A percentile compares a stretch with the other conserved stretches of the same genome.
phyloP scores from a whole-genome alignment of 257 asterid genomes.

The Primulina tabacum region DNA sequence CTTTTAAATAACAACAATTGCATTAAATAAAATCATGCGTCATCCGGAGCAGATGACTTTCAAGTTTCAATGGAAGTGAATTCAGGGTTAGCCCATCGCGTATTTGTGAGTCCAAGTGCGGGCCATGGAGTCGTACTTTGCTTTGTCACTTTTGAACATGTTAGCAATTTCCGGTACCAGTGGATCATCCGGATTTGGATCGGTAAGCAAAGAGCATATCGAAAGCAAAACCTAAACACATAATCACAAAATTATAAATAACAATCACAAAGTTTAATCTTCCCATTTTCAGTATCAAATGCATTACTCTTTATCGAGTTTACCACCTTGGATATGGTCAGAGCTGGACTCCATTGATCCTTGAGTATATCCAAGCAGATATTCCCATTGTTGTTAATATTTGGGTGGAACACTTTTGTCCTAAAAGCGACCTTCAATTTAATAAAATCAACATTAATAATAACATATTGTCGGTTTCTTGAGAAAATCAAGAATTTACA shows the following conservation, averaged over 20 bases:
- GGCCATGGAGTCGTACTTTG: slow-evolving; percentile 79
- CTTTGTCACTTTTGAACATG: slow-evolving; percentile 55
- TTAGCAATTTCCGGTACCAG: slow-evolving; percentile 88
- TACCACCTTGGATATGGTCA: slow-evolving; percentile 80
- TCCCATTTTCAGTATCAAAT: not conserved
- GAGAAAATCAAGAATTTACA: too few relatives aligned
- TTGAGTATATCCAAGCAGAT: slow-evolving; percentile 82
- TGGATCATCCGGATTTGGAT: slow-evolving; percentile 93
- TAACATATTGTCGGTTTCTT: not conserved
- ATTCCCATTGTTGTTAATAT: slow-evolving; percentile 77
- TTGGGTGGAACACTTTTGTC: slow-evolving; percentile 92
- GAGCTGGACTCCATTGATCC: slow-evolving; percentile 97
- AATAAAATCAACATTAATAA: not conserved
- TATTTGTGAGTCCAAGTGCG: slow-evolving; percentile 85
- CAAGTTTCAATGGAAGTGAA: not conserved
- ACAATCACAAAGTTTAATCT: not conserved
- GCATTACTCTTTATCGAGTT: too few relatives aligned
- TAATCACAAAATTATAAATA: not conserved
- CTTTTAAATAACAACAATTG: too few relatives aligned
- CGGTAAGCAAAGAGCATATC: slow-evolving; percentile 76
- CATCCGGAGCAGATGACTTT: not conserved
- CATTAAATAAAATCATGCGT: not conserved
- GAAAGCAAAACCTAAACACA: slow-evolving; percentile 69
- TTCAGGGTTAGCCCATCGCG: slow-evolving; percentile 54
- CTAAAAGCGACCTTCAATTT: slow-evolving; percentile 74